Evolutionary conservation across 1,284 basidiomycete species (phyloP), one percentile per base, ranked within the genome.

Genomic region (Cronartium ribicola): DNA sequence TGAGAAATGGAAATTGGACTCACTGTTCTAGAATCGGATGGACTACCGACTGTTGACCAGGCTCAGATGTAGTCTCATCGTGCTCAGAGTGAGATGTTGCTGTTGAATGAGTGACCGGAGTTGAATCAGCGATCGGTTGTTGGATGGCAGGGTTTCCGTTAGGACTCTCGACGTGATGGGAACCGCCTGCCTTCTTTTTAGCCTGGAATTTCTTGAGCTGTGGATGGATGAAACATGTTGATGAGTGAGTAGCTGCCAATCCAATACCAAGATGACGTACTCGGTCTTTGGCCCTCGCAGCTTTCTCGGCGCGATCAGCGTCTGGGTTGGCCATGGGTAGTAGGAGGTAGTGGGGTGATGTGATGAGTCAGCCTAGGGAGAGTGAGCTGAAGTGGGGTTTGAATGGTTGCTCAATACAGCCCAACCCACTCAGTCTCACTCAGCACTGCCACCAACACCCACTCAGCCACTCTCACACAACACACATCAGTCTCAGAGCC

Each of bases 171-270:
- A 29, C 55, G 36, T 20, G 11, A 40, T 14, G 66, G n/a, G 46
- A 37, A 59, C 63, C 59, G 20, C 36, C 55, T 17, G 65, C 64
- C 40, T 67, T 74, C 65, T 74, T 74, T 43, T 74, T 74, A 14
- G 71, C 71, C 44, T 74, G 71, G 14, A 74, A 74, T 29, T 74
- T 74, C 37, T 74, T 74, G 13, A 73, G 39, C 70, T 73, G 29
- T 63, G 36, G 37, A 44, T n/a, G 4, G 51, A 61, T 7, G 14
- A 41, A 22, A 13, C 40, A 20, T 22, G n/a, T n/a, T 40, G 8
- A 57, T 57, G 20, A 29, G 5, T 57, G n/a, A 57, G n/a, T 29
- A 29, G 29, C 29, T 29, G 36, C 55, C 14, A 51, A 67, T n/a
- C 14, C 6, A 48, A 46, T 39, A 63, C 40, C 5, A 69, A 29